Base-by-base conservation (phyloP, 352 stramenopile genomes). In the Phytophthora constricta region DNA sequence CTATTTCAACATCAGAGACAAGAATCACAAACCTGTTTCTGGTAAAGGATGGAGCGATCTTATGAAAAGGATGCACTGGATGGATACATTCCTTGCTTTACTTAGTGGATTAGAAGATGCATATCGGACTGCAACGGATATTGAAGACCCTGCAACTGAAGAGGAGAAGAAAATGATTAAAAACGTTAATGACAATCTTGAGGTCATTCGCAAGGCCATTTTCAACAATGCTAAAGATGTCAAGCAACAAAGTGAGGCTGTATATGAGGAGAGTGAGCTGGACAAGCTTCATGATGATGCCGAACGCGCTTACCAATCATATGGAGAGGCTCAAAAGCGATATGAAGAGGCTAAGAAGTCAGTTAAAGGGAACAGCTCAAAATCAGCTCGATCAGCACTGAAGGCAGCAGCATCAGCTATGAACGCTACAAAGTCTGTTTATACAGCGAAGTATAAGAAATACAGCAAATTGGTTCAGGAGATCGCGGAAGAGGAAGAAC, bases 21-120 rank as follows among this genome's bases (percentile, higher is more conserved):
- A 16, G 39, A 42, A 56, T 28, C 31, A 56, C n/a, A 46, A 56
- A 13, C 31, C 25, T 45, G 49, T 56, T 26, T 57, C 46, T 43
- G 56, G 56, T 25, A 34, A 22, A 50, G 56, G 45, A 3, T 56
- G 20, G 33, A 57, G 50, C 17, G 34, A 23, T 4, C 33, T 57
- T 20, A 64, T 51, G 45, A 56, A 41, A 14, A 64, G 25, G n/a
- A 64, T 64, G n/a, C 27, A 14, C n/a, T 45, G 49, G 49, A 56
- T 56, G 49, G 49, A 56, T 45, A 56, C 49, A 19, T 64, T 64
- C 14, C 41, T n/a, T 34, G 41, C 9, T 8, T 17, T 64, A n/a
- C 31, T 64, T 4, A 10, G 50, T n/a, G 14, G 56, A 11, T 43
- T 64, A 51, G 56, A 64, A 9, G 45, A 64, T 57, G 37, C 50